These are phyloP conservation scores for Apiospora kogelbergensis DNA, from an alignment of 2,329 filamentous ascomycete species.

Conservation along the genomic window DNA sequence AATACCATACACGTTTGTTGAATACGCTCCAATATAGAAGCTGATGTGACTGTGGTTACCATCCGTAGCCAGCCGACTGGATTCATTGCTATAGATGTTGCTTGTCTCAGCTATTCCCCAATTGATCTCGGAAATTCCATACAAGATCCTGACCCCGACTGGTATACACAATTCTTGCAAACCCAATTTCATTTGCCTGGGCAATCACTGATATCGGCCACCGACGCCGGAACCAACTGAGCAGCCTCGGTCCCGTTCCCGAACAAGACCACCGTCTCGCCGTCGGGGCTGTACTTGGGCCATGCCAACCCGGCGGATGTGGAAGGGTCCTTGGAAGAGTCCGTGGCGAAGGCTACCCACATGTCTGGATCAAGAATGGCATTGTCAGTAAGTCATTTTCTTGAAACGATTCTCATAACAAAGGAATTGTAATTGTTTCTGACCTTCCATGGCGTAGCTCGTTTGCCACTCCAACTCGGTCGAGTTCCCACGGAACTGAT, in stretches of 20 bases:
- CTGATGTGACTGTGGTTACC: no score
- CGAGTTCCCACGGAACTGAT: conserved; percentile 28
- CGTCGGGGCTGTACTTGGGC: neutral
- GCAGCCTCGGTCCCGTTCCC: neutral
- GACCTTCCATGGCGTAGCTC: conserved; percentile 28
- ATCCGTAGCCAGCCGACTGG: no score
- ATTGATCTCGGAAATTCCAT: no score
- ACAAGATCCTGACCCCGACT: no score
- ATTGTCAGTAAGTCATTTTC: neutral
- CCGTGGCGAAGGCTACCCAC: neutral
- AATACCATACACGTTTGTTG: no score
- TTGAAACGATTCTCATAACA: no score
- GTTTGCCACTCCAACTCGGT: conserved; percentile 31
- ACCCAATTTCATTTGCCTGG: neutral
- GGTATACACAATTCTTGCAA: neutral
- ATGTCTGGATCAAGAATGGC: neutral
- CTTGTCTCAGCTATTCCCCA: no score
- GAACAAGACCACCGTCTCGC: neutral
- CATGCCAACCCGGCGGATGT: neutral
- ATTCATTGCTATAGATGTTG: no score
- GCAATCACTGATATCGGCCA: neutral
- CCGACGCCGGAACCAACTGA: neutral
- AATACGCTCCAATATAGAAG: no score
- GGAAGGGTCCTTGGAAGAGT: neutral
- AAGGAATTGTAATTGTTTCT: neutral